Percentiles rank a stretch among this genome's conserved stretches.
Evolutionary conservation across 495 filamentous ascomycete genomes (phyloP).

Genomic region (Daldinia concentrica): DNA sequence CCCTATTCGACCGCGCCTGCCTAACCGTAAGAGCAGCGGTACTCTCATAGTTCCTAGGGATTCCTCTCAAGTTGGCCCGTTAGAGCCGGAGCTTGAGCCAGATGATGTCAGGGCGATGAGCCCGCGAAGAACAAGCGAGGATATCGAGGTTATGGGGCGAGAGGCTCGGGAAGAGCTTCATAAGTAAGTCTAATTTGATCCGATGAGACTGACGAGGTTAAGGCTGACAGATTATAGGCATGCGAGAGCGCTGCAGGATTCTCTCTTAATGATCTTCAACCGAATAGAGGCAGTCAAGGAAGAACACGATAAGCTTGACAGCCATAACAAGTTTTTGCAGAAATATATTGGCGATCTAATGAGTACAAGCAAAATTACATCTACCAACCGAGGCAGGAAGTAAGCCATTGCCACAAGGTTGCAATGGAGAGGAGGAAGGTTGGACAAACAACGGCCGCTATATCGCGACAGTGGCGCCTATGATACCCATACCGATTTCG

Average conservation of each 20-base stretch:
- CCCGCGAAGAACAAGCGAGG: conserved; percentile 86
- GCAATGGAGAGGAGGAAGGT: conserved; percentile 10
- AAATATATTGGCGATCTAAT: conserved; percentile 87
- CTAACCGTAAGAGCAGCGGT: conserved; percentile 76
- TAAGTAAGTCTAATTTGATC: conserved; percentile 55
- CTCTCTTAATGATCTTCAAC: conserved; percentile 86
- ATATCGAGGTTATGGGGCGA: conserved; percentile 83
- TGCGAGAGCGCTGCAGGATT: conserved; percentile 85
- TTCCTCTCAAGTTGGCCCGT: conserved; percentile 70
- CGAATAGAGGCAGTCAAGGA: conserved; percentile 92
- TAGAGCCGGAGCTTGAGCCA: conserved; percentile 72
- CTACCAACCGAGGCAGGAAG: conserved; percentile 63
- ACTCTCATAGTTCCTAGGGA: conserved; percentile 84
- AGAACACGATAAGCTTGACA: conserved; percentile 94
- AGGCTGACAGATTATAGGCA: conserved; percentile 65
- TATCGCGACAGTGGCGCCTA: conserved; percentile 27
- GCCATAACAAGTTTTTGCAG: conserved; percentile 92
- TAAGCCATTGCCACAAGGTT: conserved; percentile 36
- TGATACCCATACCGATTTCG: conserved; percentile 37
- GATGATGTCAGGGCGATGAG: conserved; percentile 96
- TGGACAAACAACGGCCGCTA: conserved; percentile 16
- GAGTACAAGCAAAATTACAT: conserved; percentile 82
- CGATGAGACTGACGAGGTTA: conserved; percentile 54
- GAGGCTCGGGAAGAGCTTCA: conserved; percentile 70
- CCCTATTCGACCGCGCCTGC: conserved; percentile 61